Evolutionary conservation across 1,139 yeast genomes (phyloP).

Genomic region (Lodderomyces parapsilosis): DNA sequence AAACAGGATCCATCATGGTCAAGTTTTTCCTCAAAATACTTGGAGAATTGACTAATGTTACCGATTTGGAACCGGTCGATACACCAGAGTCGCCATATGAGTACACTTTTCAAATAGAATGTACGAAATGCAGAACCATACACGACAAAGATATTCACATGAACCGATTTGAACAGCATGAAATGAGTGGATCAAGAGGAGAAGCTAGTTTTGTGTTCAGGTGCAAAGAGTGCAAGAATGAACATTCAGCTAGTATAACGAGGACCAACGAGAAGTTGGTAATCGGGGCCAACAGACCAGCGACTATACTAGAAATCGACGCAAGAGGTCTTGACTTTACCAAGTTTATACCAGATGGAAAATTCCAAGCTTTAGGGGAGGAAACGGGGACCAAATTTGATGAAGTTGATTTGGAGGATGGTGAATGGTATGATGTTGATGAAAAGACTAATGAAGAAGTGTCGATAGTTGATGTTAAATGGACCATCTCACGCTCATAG

Average conservation of each 20-base stretch:
- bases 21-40: constrained; percentile 47
- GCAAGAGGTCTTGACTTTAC: constrained; percentile 80
- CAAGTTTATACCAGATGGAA: constrained; percentile 68
- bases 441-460: constrained; percentile 82
- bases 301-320: constrained; percentile 66
- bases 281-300: constrained; percentile 26
- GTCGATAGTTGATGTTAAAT: constrained; percentile 67
- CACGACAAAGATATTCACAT: constrained; percentile 76
- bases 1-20: constrained; percentile 35
- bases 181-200: constrained; percentile 72
- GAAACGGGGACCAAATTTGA: constrained; percentile 52
- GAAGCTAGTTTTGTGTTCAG: constrained; percentile 81
- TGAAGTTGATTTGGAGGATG: constrained; percentile 73
- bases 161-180: constrained; percentile 61
- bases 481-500: constrained; percentile 31
- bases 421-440: constrained; percentile 95
- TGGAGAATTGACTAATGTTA: constrained; percentile 65
- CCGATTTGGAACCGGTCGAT: constrained; percentile 65
- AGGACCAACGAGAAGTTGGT: constrained; percentile 32
- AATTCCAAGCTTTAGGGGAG: constrained; percentile 59
- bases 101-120: constrained; percentile 68
- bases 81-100: constrained; percentile 62
- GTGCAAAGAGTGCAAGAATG: constrained; percentile 63
- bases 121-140: constrained; percentile 76
- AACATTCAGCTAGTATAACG: constrained; percentile 37